Evolutionary conservation across 2,329 filamentous ascomycete genomes (phyloP).

Genomic region (Setomelanomma holmii): DNA sequence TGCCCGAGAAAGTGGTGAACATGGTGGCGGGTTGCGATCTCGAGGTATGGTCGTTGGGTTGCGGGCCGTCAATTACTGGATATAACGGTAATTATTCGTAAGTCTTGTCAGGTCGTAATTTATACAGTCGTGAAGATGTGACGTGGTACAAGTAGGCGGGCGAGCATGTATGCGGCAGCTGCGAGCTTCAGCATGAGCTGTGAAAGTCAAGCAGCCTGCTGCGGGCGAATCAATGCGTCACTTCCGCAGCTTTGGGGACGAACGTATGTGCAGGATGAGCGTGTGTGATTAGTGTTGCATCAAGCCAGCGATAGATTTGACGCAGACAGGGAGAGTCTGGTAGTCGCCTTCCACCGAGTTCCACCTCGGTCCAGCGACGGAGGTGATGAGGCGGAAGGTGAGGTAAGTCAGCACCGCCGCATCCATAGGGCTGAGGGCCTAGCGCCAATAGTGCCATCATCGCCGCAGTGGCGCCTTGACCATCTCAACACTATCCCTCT

Average conservation of each 20-base stretch:
- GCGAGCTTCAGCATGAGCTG: slow-evolving; percentile 1
- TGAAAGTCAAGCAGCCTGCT: not conserved
- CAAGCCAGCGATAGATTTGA: not conserved
- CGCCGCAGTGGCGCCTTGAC: not conserved
- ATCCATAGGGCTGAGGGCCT: slow-evolving; percentile 1
- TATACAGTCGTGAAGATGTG: not conserved
- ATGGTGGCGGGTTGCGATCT: slow-evolving; percentile 55
- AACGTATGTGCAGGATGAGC: not conserved
- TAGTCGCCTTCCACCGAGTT: slow-evolving; percentile 4
- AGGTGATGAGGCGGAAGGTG: not conserved
- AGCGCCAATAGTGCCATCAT: not conserved
- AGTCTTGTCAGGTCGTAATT: not conserved
- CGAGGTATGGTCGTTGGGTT: not conserved
- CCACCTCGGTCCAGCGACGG: not conserved
- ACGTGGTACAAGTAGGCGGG: not conserved
- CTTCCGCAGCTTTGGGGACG: not conserved
- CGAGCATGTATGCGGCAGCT: not conserved
- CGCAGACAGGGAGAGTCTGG: not conserved
- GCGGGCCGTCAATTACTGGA: not conserved
- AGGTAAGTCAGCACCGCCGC: slow-evolving; percentile 5
- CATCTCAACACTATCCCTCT: not conserved
- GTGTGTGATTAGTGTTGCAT: not conserved
- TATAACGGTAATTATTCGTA: not conserved
- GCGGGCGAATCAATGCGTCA: not conserved
- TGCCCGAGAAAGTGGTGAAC: slow-evolving; percentile 93